Evolutionary conservation across 148 eudicot species (phyloP), one percentile per base, ranked within the genome.

Genomic region (Cornus kousa): DNA sequence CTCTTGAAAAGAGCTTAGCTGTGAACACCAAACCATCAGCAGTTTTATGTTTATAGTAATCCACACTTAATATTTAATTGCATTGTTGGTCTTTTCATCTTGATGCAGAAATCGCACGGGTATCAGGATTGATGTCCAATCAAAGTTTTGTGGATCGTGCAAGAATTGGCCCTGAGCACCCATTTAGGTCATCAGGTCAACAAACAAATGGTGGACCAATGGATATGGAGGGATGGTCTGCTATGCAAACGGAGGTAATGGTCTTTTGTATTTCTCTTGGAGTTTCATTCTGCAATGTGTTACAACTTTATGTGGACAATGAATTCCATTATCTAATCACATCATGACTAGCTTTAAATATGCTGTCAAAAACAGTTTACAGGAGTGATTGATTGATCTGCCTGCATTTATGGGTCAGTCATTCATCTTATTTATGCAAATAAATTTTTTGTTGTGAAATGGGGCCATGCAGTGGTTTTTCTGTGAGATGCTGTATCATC

Each of bases 91-190:
- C 20, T 40, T 72, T n/a, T 62, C 48, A 67, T 60, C 35, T 73
- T 71, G 24, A 77, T 85, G 84, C 88, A 87, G 90, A 87, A 80
- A 87, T 87, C 77, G 48, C 83, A 73, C 77, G 85, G 46, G 74
- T 80, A 28, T 76, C 90, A 24, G 80, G 80, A 35, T 13, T 79
- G 73, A 16, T 79, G 50, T 67, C 86, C 37, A 85, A 77, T 60
- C 83, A 83, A 40, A 48, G 66, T 77, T 43, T 66, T 68, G 67
- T 80, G 32, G 85, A 81, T 80, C 86, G 68, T 35, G 88, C 85
- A 79, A 83, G 86, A 70, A 70, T 79, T 72, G 84, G 81, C 23
- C 86, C 77, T 77, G 90, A 83, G 11, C 78, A 71, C 76, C 81
- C 80, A 12, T 81, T 76, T 65, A 77, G 82, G 68, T 71, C 87